These are phyloP conservation scores for Carex cristatella DNA, from an alignment of 176 grass and related monocot species.

Conservation along the genomic window DNA sequence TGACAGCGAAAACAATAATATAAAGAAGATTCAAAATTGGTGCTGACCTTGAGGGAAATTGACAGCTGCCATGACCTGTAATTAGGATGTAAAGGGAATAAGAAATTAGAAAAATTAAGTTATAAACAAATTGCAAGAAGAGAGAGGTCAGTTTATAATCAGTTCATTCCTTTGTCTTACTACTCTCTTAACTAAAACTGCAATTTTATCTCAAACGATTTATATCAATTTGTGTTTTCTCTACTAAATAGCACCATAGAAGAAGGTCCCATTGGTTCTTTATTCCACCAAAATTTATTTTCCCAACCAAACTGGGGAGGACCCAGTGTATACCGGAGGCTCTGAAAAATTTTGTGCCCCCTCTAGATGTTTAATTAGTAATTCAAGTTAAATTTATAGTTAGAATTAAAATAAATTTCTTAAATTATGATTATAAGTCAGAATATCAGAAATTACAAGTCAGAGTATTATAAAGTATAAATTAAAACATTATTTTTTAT, in stretches of 20 bases:
- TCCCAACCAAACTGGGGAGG: neutral
- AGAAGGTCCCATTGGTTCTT: neutral
- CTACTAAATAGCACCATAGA: neutral
- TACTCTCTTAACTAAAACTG: neutral
- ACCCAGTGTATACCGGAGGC: no score
- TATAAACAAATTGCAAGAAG: neutral
- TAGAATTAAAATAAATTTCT: no score
- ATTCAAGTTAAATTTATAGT: no score
- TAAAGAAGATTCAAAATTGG: neutral
- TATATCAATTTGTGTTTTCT: neutral
- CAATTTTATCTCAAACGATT: neutral
- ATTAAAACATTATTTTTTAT: no score
- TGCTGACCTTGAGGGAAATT: slow-evolving; percentile 35
- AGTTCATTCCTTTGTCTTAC: neutral
- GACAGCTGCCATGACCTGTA: slow-evolving; percentile 32
- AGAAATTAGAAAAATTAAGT: neutral
- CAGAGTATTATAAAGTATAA: no score
- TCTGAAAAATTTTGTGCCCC: no score
- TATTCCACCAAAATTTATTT: neutral
- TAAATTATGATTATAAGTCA: no score
- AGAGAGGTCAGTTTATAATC: neutral
- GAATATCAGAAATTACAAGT: no score
- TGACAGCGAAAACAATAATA: neutral
- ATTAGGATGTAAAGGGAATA: neutral
- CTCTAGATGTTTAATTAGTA: no score